Base-by-base conservation (phyloP, 2,329 filamentous ascomycete species). In the Botrytis pseudocinerea region DNA sequence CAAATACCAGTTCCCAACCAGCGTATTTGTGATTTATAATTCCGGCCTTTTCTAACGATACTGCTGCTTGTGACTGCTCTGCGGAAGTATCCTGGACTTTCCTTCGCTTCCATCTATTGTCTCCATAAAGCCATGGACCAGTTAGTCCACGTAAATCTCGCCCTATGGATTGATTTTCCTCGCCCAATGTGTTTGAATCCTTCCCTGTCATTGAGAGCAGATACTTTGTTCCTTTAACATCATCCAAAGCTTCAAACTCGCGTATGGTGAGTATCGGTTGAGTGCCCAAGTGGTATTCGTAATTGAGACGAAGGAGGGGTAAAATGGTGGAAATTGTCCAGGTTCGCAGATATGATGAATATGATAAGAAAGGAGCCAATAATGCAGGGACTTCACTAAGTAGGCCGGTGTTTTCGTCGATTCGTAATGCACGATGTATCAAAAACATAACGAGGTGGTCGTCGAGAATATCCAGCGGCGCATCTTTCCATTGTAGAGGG, bases 341-440 rank as follows among this genome's bases (percentile, higher is more conserved):
- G 0, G 85, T 87, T 68, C 89, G 87, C 54, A 95, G 83, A 73
- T 85, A 87, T 14, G 88, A 84, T 54, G 88, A 87, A 73, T 88
- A 85, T 66, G 87, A 83, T 25, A 94, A 83, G 79, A 94, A 95
- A 0, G 92, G 92, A 35, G 85, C 83, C 28, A 94, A 83, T 44
- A 95, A 84, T n/a, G 86, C 85, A 0, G 91, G 90, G 1, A 94
- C 80, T 76, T 92, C 87, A n/a, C 86, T 85, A 32, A 95, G 84
- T 74, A 94, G 83, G n/a, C 93, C 92, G 1, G 92, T 91, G 80
- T 92, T 88, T 70, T 88, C 83, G 79, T 95, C 92, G 75, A 95
- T 90, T 54, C 87, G 87, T 78, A 91, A 87, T 9, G 91, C 87
- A 73, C 92, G 87, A 75, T 89, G 88, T 66, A 93, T 85, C 9